These are phyloP conservation scores for Cyclanthera cordifolia DNA, from an alignment of 306 rosid species.

Conservation along the genomic window DNA sequence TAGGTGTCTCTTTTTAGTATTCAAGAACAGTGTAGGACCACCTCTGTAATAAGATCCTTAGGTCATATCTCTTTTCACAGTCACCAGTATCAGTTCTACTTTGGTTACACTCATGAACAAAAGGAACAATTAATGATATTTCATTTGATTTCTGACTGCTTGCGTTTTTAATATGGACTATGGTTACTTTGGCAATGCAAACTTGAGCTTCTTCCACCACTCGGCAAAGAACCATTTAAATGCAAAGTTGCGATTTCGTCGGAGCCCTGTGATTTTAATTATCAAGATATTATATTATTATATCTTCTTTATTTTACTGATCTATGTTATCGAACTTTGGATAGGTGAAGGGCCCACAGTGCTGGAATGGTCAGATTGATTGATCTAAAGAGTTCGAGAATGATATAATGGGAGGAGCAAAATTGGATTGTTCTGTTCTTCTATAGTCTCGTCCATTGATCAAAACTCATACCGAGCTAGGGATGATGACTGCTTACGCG, in stretches of 20 bases:
- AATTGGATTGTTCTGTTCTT: neutral
- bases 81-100: neutral
- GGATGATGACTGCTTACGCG: slow-evolving; percentile 44
- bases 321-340: neutral
- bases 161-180: no score
- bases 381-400: neutral
- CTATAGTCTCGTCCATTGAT: neutral
- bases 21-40: no score
- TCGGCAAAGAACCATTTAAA: neutral
- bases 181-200: neutral
- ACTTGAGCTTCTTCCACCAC: neutral
- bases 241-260: neutral
- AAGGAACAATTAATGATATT: neutral
- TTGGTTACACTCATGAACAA: neutral
- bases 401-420: neutral
- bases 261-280: neutral
- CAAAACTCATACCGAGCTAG: slow-evolving; percentile 56
- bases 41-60: no score
- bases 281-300: neutral
- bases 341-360: neutral
- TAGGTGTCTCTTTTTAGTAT: neutral
- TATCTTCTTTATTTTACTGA: neutral
- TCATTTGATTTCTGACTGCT: neutral
- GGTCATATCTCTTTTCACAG: no score
- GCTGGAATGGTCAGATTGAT: neutral